phyloP scores from a whole-genome alignment of 2,329 filamentous ascomycete genomes.

The Diaporthe sp. region DNA sequence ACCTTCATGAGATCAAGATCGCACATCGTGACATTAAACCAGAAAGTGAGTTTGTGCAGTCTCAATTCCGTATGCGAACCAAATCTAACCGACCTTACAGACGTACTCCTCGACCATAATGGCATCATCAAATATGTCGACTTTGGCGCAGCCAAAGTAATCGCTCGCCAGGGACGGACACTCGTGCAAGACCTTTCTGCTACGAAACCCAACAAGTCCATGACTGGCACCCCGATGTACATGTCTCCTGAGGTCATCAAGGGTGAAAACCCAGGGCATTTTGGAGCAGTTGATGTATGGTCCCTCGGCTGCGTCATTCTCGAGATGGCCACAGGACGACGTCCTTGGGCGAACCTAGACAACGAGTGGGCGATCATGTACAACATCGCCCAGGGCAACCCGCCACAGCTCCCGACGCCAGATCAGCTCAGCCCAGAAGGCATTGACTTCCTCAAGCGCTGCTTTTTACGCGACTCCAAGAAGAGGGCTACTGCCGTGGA shows the following conservation, averaged over 20 bases:
- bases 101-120: conserved; percentile 96
- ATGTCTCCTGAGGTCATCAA: conserved; percentile 99
- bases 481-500: conserved; percentile 87
- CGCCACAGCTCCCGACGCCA: conserved; percentile 82
- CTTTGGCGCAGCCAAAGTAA: conserved; percentile 97
- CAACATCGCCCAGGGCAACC: conserved; percentile 97
- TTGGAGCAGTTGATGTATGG: conserved; percentile 95
- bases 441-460: conserved; percentile 88
- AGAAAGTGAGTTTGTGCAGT: conserved; percentile 76
- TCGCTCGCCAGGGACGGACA: conserved; percentile 93
- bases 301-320: conserved; percentile 96
- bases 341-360: conserved; percentile 95
- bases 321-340: conserved; percentile 95
- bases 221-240: conserved; percentile 99
- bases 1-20: conserved; percentile 92
- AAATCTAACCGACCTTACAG: conserved; percentile 57
- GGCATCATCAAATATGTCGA: conserved; percentile 99
- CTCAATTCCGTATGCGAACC: not conserved
- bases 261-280: conserved; percentile 83
- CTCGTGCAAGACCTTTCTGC: conserved; percentile 76
- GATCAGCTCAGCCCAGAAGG: conserved; percentile 90
- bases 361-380: conserved; percentile 99
- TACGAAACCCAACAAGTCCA: conserved; percentile 83
- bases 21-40: conserved; percentile 98
- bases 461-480: conserved; percentile 87